Conservation (phyloP, 2,329 filamentous ascomycete genomes). For the Metarhizium rileyi region DNA sequence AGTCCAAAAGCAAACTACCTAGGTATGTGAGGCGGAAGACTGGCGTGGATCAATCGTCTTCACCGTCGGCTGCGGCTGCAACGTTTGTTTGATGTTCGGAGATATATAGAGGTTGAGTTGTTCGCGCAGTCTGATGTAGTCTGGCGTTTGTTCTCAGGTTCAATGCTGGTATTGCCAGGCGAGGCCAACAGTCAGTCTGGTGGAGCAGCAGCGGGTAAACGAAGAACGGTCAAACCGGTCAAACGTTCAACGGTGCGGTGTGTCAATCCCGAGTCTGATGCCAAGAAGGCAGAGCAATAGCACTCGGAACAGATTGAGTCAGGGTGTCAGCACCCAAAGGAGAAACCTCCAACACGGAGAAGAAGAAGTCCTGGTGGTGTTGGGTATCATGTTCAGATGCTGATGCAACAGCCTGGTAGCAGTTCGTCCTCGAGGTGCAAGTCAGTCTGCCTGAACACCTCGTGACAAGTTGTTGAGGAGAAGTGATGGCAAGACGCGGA, state of each 20-base stretch:
- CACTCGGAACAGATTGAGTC: slow-evolving; percentile 14
- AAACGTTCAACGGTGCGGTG: background rate
- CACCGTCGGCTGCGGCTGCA: too few species aligned
- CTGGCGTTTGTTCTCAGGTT: too few species aligned
- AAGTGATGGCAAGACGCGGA: too few species aligned
- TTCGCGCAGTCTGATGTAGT: background rate
- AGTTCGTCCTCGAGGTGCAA: slow-evolving; percentile 4
- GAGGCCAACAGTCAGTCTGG: background rate
- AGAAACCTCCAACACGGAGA: slow-evolving; percentile 32
- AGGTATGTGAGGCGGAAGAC: too few species aligned
- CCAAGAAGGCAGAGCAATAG: background rate
- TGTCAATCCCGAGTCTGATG: too few species aligned
- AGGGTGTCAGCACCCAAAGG: slow-evolving; percentile 29
- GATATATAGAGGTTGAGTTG: too few species aligned
- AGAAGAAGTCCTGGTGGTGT: slow-evolving; percentile 25
- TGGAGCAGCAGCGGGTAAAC: background rate
- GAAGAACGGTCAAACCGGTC: background rate
- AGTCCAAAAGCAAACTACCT: too few species aligned
- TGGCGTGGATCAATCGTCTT: too few species aligned
- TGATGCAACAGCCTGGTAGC: slow-evolving; percentile 4
- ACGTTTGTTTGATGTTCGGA: background rate
- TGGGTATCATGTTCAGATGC: slow-evolving; percentile 29
- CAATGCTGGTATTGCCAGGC: background rate
- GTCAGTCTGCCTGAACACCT: slow-evolving; percentile 3
- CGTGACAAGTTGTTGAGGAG: background rate